Conservation (phyloP, 177 flowering plant species). For the Vitis hybrid region DNA sequence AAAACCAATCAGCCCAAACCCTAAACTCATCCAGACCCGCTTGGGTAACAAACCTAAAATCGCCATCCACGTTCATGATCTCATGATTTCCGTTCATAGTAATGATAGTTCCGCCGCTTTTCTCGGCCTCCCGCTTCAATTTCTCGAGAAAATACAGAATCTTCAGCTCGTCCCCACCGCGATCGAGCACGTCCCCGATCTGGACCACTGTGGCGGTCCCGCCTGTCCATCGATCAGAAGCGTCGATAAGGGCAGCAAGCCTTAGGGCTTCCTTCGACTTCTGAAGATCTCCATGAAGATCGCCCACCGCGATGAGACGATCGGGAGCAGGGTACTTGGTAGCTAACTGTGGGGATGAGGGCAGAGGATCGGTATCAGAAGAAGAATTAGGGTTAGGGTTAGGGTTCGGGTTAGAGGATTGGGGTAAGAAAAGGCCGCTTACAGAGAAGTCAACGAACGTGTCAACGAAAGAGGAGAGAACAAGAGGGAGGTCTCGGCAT, state of each 20-base stretch:
- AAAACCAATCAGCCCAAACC: constrained; percentile 75
- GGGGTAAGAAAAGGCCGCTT: constrained; percentile 56
- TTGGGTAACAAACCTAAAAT: constrained; percentile 62
- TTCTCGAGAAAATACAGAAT: constrained; percentile 78
- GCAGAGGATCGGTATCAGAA: background rate
- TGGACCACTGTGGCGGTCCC: constrained; percentile 79
- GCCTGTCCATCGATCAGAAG: constrained; percentile 59
- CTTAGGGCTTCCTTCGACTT: constrained; percentile 65
- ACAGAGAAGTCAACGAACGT: constrained; percentile 76
- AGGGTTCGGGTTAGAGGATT: constrained; percentile 6
- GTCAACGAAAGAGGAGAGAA: constrained; percentile 65
- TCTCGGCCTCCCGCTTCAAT: constrained; percentile 66
- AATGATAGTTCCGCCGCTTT: constrained; percentile 54
- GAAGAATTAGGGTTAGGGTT: background rate
- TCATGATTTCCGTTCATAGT: constrained; percentile 95
- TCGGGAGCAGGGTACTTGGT: constrained; percentile 57
- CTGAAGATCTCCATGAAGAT: constrained; percentile 85
- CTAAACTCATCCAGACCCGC: constrained; percentile 60
- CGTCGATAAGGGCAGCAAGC: constrained; percentile 67
- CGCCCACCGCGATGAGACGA: constrained; percentile 89
- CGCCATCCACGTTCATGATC: constrained; percentile 81
- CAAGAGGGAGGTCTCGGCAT: constrained; percentile 37
- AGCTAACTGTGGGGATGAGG: constrained; percentile 17
- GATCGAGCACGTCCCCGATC: constrained; percentile 89
- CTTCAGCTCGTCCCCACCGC: constrained; percentile 86